A percentile compares a stretch with the other conserved stretches of the same genome.
phyloP scores from a whole-genome alignment of 2,329 filamentous ascomycete genomes.

The Akanthomyces dipterigenus region DNA sequence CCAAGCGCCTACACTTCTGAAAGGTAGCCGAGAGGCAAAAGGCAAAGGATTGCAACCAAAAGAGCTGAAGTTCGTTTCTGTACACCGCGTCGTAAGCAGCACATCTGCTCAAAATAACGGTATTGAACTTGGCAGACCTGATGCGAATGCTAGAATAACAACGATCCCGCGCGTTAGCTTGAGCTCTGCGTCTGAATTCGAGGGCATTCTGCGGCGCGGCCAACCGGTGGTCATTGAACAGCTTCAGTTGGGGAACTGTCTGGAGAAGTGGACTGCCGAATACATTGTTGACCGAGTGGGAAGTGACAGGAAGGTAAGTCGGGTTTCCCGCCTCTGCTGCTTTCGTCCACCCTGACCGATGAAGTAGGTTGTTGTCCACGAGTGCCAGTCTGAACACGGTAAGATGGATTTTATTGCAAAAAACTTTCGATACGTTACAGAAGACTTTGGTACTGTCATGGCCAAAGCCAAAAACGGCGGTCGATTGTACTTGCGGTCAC shows the following conservation, averaged over 20 bases:
- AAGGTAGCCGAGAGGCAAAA: not conserved
- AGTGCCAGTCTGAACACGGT: slow-evolving; percentile 44
- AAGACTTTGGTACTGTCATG: slow-evolving; percentile 61
- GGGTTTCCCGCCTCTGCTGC: not conserved
- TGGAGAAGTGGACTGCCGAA: slow-evolving; percentile 57
- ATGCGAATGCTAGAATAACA: slow-evolving; percentile 18
- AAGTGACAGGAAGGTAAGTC: slow-evolving; percentile 48
- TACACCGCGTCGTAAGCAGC: slow-evolving; percentile 9
- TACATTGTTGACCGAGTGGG: slow-evolving; percentile 62
- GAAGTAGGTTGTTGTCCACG: slow-evolving; percentile 63
- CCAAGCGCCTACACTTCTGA: slow-evolving; percentile 12
- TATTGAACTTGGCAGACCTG: not conserved
- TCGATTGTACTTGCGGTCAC: slow-evolving; percentile 68
- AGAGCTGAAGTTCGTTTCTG: not conserved
- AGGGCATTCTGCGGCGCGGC: slow-evolving; percentile 47
- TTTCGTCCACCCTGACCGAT: not conserved
- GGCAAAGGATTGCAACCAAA: not conserved
- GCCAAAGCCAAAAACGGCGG: slow-evolving; percentile 50
- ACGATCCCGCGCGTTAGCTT: slow-evolving; percentile 48
- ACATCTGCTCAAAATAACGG: slow-evolving; percentile 5
- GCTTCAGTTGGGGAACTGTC: slow-evolving; percentile 61
- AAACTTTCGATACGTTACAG: slow-evolving; percentile 72
- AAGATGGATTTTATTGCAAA: slow-evolving; percentile 77
- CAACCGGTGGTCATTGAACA: slow-evolving; percentile 56
- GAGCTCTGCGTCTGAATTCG: slow-evolving; percentile 49